Evolutionary conservation across 345 rosid genomes (phyloP), one percentile per base, ranked within the genome.

Genomic region (Acer saccharum): DNA sequence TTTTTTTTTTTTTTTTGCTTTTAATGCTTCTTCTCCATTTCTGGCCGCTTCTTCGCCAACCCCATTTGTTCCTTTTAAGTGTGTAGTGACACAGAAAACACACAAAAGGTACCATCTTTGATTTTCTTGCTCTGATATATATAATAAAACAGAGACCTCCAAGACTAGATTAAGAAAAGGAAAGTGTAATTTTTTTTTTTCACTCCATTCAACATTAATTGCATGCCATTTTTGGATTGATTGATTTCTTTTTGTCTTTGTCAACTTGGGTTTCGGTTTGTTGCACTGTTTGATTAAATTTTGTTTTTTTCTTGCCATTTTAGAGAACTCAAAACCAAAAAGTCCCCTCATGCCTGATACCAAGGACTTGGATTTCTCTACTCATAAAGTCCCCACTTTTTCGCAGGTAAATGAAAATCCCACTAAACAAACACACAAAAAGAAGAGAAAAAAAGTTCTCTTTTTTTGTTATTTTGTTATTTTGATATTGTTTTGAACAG

Each of bases 321-420:
- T n/a, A 21, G 50, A 17, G n/a, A 29, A 41, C 75, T 76, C 25
- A 46, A 13, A 72, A 72, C 43, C n/a, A 25, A 21, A 44, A 52
- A 20, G 17, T 18, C 14, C 52, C 21, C 39, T 43, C 70, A 90
- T 94, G 98, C 89, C 76, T 4, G 88, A 84, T 29, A 18, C 25
- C 76, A 84, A 88, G 82, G 88, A 85, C 68, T 68, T 79, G 12
- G 90, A 86, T 74, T 87, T 86, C 35, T 79, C 79, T 65, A 82
- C 92, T 20, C 86, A 85, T 69, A 83, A 80, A 68, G 43, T 76
- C 41, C 91, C 95, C 41, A 86, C 91, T 72, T 81, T 80, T 76
- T 81, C 87, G 43, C 88, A 89, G 92, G 94, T 89, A 73, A 82
- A 27, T 23, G 6, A 13, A 54, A 4, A 54, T 25, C 62, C 62